phyloP scores from a whole-genome alignment of 768 basidiomycete species.

The Cystobasidium tubakii region DNA sequence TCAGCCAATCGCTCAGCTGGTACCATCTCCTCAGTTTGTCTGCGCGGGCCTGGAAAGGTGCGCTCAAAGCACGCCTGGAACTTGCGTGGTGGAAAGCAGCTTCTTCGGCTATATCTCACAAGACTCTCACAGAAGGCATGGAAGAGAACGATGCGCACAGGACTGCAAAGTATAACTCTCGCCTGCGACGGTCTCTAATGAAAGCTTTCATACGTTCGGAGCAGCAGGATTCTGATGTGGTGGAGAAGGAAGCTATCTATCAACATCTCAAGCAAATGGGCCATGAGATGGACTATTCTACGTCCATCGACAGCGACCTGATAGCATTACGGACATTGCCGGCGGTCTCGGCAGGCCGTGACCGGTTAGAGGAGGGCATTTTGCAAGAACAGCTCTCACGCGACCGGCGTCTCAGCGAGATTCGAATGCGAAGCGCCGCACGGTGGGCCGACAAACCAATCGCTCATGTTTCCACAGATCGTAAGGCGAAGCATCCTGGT shows the following conservation, averaged over 20 bases:
- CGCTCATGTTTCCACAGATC: not conserved
- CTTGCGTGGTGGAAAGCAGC: not conserved
- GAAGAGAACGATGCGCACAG: not conserved
- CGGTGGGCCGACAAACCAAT: constrained; percentile 17
- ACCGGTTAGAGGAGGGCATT: not conserved
- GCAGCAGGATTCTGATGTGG: not conserved
- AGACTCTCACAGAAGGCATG: not conserved
- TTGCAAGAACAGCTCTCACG: not conserved
- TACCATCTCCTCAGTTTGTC: not conserved
- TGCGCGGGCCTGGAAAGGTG: not conserved
- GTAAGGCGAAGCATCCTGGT: not conserved
- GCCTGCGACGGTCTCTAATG: not conserved
- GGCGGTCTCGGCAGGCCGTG: not conserved
- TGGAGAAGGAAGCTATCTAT: not conserved
- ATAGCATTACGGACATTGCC: not conserved
- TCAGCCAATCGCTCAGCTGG: not conserved
- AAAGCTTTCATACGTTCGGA: not conserved
- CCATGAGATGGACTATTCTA: not conserved
- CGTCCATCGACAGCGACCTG: not conserved
- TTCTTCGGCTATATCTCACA: not conserved
- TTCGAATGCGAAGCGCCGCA: not conserved
- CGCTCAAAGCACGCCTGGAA: not conserved
- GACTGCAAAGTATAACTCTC: not conserved
- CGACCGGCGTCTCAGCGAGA: not conserved
- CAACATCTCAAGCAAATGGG: not conserved